Evolutionary conservation across 106 monocot species (phyloP).

Genomic region (Phalaenopsis equestris): DNA sequence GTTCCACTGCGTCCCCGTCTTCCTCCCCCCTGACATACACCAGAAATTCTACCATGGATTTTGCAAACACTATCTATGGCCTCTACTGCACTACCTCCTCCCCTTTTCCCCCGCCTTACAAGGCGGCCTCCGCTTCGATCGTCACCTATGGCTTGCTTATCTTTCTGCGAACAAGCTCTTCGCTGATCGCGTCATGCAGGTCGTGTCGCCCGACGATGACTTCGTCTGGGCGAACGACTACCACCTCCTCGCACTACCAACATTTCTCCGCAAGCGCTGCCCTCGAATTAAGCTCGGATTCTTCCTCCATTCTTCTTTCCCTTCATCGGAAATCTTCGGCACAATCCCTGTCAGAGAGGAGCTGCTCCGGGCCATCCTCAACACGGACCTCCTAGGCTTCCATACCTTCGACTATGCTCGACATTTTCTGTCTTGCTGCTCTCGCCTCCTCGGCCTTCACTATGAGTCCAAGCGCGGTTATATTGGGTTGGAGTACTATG

Average conservation of each 20-base stretch:
- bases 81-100: slow-evolving; percentile 44
- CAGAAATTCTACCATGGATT: slow-evolving; percentile 44
- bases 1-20: slow-evolving; percentile 43
- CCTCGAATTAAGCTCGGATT: slow-evolving; percentile 40
- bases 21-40: slow-evolving; percentile 27
- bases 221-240: slow-evolving; percentile 57
- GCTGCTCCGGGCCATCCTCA: slow-evolving; percentile 38
- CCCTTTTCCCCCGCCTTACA: slow-evolving; percentile 18
- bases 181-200: slow-evolving; percentile 35
- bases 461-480: slow-evolving; percentile 41
- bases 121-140: slow-evolving; percentile 22
- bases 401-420: slow-evolving; percentile 57
- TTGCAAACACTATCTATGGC: slow-evolving; percentile 57
- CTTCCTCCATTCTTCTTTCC: slow-evolving; percentile 61
- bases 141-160: slow-evolving; percentile 30
- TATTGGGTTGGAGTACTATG: slow-evolving; percentile 37
- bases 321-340: slow-evolving; percentile 43
- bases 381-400: slow-evolving; percentile 47
- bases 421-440: slow-evolving; percentile 51
- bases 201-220: slow-evolving; percentile 44
- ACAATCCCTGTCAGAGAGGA: slow-evolving; percentile 37
- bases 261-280: slow-evolving; percentile 36
- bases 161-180: slow-evolving; percentile 52
- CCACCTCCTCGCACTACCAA: slow-evolving; percentile 48
- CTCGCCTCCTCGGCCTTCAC: slow-evolving; percentile 36